Evolutionary conservation across 139 green algal species (phyloP).

Genomic region (Volvox africanus): DNA sequence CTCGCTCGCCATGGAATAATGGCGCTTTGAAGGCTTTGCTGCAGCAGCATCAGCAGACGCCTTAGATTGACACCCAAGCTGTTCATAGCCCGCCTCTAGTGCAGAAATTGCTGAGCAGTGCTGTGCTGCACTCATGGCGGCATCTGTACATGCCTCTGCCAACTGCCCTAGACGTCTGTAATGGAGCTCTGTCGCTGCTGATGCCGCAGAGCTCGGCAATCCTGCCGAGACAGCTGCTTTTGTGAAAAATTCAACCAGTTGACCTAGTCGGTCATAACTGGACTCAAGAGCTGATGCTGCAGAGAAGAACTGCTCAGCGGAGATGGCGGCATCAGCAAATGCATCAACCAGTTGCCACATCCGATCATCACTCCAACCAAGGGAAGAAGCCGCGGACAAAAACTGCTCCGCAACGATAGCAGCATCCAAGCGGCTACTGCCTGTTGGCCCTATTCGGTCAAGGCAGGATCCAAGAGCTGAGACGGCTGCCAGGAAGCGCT

Average conservation of each 20-base stretch:
- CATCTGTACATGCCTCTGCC: not conserved
- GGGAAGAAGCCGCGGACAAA: not conserved
- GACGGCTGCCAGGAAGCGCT: not conserved
- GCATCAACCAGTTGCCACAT: not conserved
- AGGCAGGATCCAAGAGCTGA: not conserved
- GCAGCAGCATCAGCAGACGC: not conserved
- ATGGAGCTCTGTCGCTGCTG: not conserved
- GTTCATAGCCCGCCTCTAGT: not conserved
- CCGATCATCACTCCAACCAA: not conserved
- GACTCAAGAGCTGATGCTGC: not conserved
- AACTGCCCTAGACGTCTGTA: not conserved
- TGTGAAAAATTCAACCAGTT: not conserved
- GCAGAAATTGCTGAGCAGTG: not conserved
- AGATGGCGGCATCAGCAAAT: not conserved
- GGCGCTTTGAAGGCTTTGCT: not conserved
- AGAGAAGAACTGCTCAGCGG: not conserved
- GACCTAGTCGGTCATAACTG: not conserved
- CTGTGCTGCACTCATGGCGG: not conserved
- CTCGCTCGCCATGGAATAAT: not conserved
- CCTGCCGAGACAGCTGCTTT: not conserved
- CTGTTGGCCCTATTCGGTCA: not conserved
- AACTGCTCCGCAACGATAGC: not conserved
- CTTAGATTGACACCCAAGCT: not conserved
- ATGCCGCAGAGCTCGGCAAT: not conserved
- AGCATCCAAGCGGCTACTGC: not conserved